These are phyloP conservation scores for Saxophila tyrrhenica DNA, from an alignment of 495 filamentous ascomycete species.

Conservation along the genomic window DNA sequence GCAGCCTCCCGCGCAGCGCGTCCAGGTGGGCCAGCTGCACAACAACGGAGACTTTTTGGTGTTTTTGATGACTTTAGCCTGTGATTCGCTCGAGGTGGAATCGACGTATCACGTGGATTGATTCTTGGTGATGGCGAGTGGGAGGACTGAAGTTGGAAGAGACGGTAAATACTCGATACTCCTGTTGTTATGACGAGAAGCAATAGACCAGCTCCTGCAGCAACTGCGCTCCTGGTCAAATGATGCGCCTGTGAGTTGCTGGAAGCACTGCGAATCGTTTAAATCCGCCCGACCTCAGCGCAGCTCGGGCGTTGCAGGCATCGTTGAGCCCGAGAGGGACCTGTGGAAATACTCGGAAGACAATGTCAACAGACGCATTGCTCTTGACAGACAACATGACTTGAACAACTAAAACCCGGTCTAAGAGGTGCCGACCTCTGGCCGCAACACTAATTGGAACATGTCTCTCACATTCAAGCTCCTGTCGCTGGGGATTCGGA, in stretches of 20 bases:
- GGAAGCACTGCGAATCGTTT: too few species aligned
- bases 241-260: too few species aligned
- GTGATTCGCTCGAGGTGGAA: neutral
- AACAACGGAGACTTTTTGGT: neutral
- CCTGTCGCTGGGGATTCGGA: conserved; percentile 54
- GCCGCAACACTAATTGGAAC: conserved; percentile 46
- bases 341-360: too few species aligned
- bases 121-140: neutral
- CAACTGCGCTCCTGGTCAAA: too few species aligned
- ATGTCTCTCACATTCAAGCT: conserved; percentile 62
- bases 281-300: too few species aligned
- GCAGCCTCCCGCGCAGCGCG: neutral
- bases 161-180: neutral
- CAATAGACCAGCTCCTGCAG: neutral
- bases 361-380: too few species aligned
- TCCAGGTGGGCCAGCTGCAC: too few species aligned
- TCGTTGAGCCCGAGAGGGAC: too few species aligned
- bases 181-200: neutral
- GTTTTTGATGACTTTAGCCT: neutral
- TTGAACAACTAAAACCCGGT: neutral
- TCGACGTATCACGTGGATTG: neutral
- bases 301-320: too few species aligned
- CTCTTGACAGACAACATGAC: neutral
- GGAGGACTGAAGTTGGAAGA: neutral
- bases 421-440: neutral